Evolutionary conservation across 441 rosid species (phyloP).

Genomic region (Euphorbia celastroides): DNA sequence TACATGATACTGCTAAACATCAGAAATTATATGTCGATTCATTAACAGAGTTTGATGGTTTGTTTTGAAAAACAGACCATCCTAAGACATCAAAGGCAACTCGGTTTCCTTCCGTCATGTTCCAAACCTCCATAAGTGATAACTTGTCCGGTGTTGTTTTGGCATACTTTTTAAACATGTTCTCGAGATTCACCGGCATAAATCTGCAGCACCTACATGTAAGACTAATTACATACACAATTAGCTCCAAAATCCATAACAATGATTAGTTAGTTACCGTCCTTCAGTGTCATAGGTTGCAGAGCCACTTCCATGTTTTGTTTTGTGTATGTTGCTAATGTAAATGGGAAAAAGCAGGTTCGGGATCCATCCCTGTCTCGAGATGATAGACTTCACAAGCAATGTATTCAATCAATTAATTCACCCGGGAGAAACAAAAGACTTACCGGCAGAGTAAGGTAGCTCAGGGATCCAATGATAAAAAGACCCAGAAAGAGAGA

Average conservation of each 20-base stretch:
- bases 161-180: conserved; percentile 52
- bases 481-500: conserved; percentile 40
- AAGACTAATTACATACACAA: background rate
- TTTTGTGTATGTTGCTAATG: conserved; percentile 65
- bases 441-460: conserved; percentile 60
- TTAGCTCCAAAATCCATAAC: background rate
- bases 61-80: conserved; percentile 27
- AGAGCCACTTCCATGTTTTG: conserved; percentile 73
- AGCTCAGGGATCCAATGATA: conserved; percentile 50
- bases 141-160: conserved; percentile 39
- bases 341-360: conserved; percentile 68
- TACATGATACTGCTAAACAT: conserved; percentile 17
- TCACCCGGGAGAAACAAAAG: background rate
- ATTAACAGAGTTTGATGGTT: background rate
- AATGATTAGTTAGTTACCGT: conserved; percentile 31
- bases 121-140: conserved; percentile 39
- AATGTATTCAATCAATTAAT: no score
- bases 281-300: conserved; percentile 74
- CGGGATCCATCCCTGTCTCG: conserved; percentile 66
- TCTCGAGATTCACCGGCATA: conserved; percentile 39
- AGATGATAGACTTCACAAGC: background rate
- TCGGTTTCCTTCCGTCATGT: conserved; percentile 45
- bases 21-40: background rate
- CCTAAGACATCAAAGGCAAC: conserved; percentile 37
- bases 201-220: conserved; percentile 29